Evolutionary conservation across 768 basidiomycete genomes (phyloP), one percentile per base, ranked within the genome.

Genomic region (Amanita pallidorosea): DNA sequence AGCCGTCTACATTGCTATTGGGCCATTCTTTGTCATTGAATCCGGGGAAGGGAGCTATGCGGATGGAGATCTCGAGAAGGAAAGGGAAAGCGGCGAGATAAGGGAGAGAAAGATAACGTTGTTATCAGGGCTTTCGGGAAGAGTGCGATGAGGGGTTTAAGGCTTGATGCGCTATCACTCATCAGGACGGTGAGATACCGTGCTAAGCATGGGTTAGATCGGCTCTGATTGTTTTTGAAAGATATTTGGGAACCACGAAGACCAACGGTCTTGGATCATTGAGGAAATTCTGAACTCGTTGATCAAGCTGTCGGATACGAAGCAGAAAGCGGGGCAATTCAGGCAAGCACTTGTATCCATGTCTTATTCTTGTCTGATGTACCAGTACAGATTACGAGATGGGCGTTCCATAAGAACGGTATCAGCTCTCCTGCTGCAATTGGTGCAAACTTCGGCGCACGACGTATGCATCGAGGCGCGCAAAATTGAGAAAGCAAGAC

Each of bases 241-340:
- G 94, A 84, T 94, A 29, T 98, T 96, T 58, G 88, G 89, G 11
- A 87, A 85, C 55, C 83, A 97, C 60, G 82, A 88, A 56, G 85
- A 85, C 38, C 96, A 99, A 64, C 72, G 96, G 7, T 81, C 85
- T 1, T 96, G 93, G 93, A 95, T 98, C 55, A 85, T 98, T n/a
- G 94, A 98, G 62, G 96, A 98, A 65, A 94, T 98, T 31, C 61
- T 99, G 23, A 79, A 81, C 7, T 94, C 91, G 0, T 69, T 98
- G 49, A 93, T 88, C 57, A 94, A 91, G 65, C 72, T 94, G 20
- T 88, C 90, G 2, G 88, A 92, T 59, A 80, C 83, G 17, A 96
- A 91, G 63, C 89, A 90, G 66, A 86, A 85, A 57, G 88, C 86
- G 45, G 88, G 91, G 0, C 88, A 89, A 57, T 95, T 93, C 65